Evolutionary conservation across 1,284 basidiomycete species (phyloP).

Genomic region (Sphagnurus paluster): DNA sequence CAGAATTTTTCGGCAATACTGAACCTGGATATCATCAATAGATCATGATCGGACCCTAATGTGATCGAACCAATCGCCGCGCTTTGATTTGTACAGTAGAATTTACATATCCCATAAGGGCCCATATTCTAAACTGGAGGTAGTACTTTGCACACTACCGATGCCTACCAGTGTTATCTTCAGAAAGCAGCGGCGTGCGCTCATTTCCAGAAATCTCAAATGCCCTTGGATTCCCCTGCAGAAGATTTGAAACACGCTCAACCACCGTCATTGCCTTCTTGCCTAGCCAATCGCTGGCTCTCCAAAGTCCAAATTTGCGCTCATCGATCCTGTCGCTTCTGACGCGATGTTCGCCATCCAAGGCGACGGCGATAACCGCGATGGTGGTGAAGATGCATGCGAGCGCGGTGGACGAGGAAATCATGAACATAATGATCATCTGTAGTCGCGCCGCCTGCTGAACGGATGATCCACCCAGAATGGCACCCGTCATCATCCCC

Average conservation of each 20-base stretch:
- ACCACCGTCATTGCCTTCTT: conserved; percentile 1
- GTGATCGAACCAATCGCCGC: too few species aligned
- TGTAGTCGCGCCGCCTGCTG: conserved; percentile 83
- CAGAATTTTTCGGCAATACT: too few species aligned
- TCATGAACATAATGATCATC: conserved; percentile 93
- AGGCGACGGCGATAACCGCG: conserved; percentile 57
- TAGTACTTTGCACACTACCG: too few species aligned
- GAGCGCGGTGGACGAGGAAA: conserved; percentile 73
- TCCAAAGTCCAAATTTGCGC: conserved; percentile 41
- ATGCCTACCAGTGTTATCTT: too few species aligned
- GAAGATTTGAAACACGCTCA: background rate
- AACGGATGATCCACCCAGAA: conserved; percentile 81
- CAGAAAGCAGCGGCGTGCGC: background rate
- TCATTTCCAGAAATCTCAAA: conserved; percentile 1
- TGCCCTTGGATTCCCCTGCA: conserved; percentile 1
- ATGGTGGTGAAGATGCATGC: conserved; percentile 65
- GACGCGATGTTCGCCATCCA: conserved; percentile 71
- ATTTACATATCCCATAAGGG: too few species aligned
- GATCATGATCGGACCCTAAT: too few species aligned
- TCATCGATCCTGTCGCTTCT: conserved; percentile 67
- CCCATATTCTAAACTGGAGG: too few species aligned
- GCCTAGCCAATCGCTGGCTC: conserved; percentile 10
- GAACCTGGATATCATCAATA: too few species aligned
- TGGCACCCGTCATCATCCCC: conserved; percentile 88
- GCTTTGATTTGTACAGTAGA: too few species aligned